Percentiles rank a stretch among this genome's conserved stretches.
phyloP scores from a whole-genome alignment of 768 basidiomycete genomes.

The Cystofilobasidium bisporidii region DNA sequence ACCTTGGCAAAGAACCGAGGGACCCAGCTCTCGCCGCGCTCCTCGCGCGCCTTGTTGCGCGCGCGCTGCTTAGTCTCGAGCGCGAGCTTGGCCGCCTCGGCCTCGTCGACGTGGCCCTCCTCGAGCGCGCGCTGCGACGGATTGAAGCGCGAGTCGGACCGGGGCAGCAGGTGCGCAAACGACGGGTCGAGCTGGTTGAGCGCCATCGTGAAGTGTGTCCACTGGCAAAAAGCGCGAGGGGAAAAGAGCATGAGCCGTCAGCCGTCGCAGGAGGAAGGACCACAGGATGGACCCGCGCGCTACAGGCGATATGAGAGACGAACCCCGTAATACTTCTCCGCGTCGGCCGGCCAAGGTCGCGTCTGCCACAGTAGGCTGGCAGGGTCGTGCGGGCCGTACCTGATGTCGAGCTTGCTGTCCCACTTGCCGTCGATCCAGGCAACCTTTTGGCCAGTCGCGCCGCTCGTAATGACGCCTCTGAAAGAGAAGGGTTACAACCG shows the following conservation, averaged over 20 bases:
- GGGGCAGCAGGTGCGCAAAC: conserved; percentile 50
- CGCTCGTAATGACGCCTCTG: conserved; percentile 49
- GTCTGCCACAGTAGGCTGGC: conserved; percentile 60
- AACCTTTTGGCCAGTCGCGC: conserved; percentile 47
- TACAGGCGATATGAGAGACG: too few species aligned
- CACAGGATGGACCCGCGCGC: too few species aligned
- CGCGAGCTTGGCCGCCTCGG: conserved; percentile 62
- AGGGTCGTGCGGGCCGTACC: conserved; percentile 54
- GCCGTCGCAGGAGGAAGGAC: conserved; percentile 71
- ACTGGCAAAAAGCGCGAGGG: conserved; percentile 1
- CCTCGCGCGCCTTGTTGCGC: conserved; percentile 54
- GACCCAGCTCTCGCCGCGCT: conserved; percentile 41
- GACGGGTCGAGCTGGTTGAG: conserved; percentile 22
- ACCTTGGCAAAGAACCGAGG: conserved; percentile 69
- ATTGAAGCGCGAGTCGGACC: conserved; percentile 70
- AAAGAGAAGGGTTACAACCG: not conserved
- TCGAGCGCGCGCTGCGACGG: conserved; percentile 77
- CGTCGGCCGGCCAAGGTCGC: conserved; percentile 60
- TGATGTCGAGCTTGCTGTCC: conserved; percentile 70
- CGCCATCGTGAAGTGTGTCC: conserved; percentile 20
- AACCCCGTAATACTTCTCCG: conserved; percentile 69
- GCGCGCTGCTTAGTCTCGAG: conserved; percentile 69
- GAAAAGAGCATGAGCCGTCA: conserved; percentile 40
- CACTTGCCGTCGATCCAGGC: conserved; percentile 76
- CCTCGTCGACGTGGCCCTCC: conserved; percentile 58